Base-by-base conservation (phyloP, 2,329 filamentous ascomycete genomes). In the Laburnicola sp. region DNA sequence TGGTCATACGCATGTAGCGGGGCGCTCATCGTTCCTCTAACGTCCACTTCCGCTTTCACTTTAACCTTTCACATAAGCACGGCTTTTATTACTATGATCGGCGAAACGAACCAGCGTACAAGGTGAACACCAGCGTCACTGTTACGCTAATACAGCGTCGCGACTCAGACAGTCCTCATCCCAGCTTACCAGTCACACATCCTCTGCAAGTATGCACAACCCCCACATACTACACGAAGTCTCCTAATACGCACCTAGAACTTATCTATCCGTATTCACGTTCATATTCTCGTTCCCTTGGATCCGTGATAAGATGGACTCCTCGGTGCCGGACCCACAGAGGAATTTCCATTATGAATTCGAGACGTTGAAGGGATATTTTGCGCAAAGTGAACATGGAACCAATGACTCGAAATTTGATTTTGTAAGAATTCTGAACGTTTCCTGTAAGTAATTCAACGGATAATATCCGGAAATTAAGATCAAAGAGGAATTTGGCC, bases 401-500 rank as follows among this genome's bases (percentile, higher is more conserved):
- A 88, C 85, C 0, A 74, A 82, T 52, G 71, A 83, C 2, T 69
- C 60, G 1, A 78, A 68, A 1, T 88, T 88, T 68, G 83, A 87
- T 70, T 88, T 87, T 63, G 85, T 88, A 65, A 44, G 62, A 53
- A 35, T 35, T 16, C 7, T 37, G 6, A 3, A 3, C 23, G 2
- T 32, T 11, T 2, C 8, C 22, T 44, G 21, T 10, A 34, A 26
- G 6, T 21, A n/a, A 10, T 27, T 16, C 23, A 4, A 16, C 26
- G 43, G 3, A 26, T 22, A 27, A 7, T 10, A 36, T 32, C 21
- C 5, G 2, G 9, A 10, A 5, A 6, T 51, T 16, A 16, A 87
- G 83, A 82, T 79, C 25, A 71, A 77, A 27, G 75, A 74, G 43
- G 87, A 87, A 69, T 86, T 87, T 64, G 86, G 86, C n/a, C 76